Evolutionary conservation across 2,329 filamentous ascomycete genomes (phyloP), one percentile per base, ranked within the genome.

Genomic region (Aureobasidium sp.): DNA sequence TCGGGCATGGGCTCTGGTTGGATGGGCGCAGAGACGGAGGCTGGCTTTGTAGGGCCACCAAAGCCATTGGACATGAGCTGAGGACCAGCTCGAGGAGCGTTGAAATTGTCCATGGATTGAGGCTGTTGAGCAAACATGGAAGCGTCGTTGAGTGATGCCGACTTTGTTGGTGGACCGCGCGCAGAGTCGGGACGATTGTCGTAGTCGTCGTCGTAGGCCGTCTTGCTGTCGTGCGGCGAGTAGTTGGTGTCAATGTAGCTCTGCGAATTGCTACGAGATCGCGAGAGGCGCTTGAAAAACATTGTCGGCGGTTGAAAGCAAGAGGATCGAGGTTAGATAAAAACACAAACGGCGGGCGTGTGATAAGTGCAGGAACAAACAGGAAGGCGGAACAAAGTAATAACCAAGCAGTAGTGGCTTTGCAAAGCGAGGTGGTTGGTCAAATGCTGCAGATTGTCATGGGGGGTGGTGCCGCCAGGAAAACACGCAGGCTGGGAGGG

Each of bases 221-320:
- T 71, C 64, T 73, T 75, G 67, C 66, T 68, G 68, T 74, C 72
- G 73, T 77, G 75, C 27, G 73, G 73, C 50, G 73, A 72, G 60
- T 73, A 69, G 71, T 77, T 74, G 71, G 76, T 74, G 67, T 80
- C 78, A 66, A 80, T 74, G 76, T 80, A 80, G 68, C 72, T 76
- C 68, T 80, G 78, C 69, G 71, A 75, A 68, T 79, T 77, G 62
- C 74, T 72, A 47, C 75, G 71, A 59, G 76, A 78, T 64, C 78
- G 67, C 62, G 69, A 72, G 48, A 75, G 74, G 66, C 78, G 77
- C 70, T 79, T 80, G 77, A 79, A 79, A 75, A 80, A 79, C 78
- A 71, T 75, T 71, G 70, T 69, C 10, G 17, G 8, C 56, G 39
- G 29, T 23, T n/a, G 37, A 32, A 29, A 39, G 20, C 5, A 17